phyloP scores from a whole-genome alignment of 1,139 yeast species.

The Kodamaea alishanica region DNA sequence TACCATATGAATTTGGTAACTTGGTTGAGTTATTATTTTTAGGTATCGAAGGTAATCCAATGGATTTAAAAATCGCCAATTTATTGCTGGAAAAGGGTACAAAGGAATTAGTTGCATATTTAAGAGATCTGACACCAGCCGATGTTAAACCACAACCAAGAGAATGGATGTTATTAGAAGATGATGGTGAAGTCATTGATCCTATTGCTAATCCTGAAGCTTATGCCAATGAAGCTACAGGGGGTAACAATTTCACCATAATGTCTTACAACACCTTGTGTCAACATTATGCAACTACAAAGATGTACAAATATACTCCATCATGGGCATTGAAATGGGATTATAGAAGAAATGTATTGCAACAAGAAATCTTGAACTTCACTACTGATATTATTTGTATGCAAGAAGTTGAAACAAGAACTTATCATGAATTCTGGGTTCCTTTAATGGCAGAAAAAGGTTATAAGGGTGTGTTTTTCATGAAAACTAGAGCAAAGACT shows the following conservation, averaged over 20 bases:
- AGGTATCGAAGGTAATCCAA: slow-evolving; percentile 92
- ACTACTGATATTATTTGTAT: slow-evolving; percentile 80
- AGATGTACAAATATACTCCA: slow-evolving; percentile 90
- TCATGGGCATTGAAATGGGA: slow-evolving; percentile 97
- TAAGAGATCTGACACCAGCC: slow-evolving; percentile 80
- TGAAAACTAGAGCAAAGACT: slow-evolving; percentile 89
- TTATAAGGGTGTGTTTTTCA: slow-evolving; percentile 76
- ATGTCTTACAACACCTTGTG: slow-evolving; percentile 89
- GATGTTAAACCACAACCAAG: slow-evolving; percentile 66
- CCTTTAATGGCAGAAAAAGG: slow-evolving; percentile 72
- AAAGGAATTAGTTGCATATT: slow-evolving; percentile 69
- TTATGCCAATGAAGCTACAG: slow-evolving; percentile 26
- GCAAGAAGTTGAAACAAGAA: slow-evolving; percentile 91
- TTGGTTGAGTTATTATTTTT: slow-evolving; percentile 79
- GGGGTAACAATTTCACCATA: slow-evolving; percentile 56
- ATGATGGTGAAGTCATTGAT: slow-evolving; percentile 64
- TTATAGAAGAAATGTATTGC: slow-evolving; percentile 74
- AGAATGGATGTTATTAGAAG: slow-evolving; percentile 75
- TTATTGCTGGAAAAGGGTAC: slow-evolving; percentile 81
- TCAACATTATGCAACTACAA: slow-evolving; percentile 92
- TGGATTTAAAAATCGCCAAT: slow-evolving; percentile 62
- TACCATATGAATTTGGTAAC: slow-evolving; percentile 86
- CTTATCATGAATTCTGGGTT: slow-evolving; percentile 82
- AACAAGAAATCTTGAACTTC: slow-evolving; percentile 63
- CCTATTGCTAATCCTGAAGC: slow-evolving; percentile 31